Percentiles rank a stretch among this genome's conserved stretches.
These are phyloP conservation scores for Erigeron philadelphicus DNA, from an alignment of 140 eudicot species.

Conservation along the genomic window DNA sequence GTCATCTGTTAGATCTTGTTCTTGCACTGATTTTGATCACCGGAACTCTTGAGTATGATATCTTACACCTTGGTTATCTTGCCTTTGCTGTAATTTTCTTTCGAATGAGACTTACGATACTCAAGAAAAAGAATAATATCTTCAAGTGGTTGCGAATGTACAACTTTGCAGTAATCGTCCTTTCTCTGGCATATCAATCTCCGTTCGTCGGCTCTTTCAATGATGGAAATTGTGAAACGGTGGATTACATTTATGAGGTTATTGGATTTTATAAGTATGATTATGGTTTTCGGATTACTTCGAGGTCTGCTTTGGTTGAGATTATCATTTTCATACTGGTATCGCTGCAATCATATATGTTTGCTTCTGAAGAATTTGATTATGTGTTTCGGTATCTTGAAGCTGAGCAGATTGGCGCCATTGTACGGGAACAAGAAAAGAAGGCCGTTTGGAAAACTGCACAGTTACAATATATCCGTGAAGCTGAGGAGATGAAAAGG, in stretches of 20 bases:
- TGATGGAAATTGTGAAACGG: conserved; percentile 54
- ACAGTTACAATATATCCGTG: conserved; percentile 59
- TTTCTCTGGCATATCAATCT: conserved; percentile 60
- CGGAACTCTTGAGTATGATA: conserved; percentile 63
- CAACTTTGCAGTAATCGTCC: conserved; percentile 59
- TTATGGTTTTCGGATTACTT: conserved; percentile 63
- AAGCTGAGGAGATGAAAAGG: conserved; percentile 54
- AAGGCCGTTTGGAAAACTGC: conserved; percentile 65
- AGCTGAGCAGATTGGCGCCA: conserved; percentile 64
- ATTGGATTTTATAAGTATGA: conserved; percentile 64
- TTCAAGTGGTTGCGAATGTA: conserved; percentile 63
- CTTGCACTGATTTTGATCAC: conserved; percentile 57
- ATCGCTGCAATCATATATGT: conserved; percentile 61
- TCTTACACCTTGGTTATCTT: conserved; percentile 63
- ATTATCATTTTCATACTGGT: conserved; percentile 58
- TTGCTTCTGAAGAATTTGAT: conserved; percentile 64
- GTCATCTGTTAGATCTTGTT: conserved; percentile 63
- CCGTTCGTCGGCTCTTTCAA: conserved; percentile 53
- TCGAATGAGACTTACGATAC: conserved; percentile 51
- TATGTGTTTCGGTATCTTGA: conserved; percentile 61
- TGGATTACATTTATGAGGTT: conserved; percentile 54
- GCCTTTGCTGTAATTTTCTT: conserved; percentile 55
- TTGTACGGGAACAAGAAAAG: conserved; percentile 64
- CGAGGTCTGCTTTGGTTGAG: conserved; percentile 60
- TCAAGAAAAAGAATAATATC: conserved; percentile 51